Evolutionary conservation across 768 basidiomycete genomes (phyloP).

Genomic region (Lactarius psammicola): DNA sequence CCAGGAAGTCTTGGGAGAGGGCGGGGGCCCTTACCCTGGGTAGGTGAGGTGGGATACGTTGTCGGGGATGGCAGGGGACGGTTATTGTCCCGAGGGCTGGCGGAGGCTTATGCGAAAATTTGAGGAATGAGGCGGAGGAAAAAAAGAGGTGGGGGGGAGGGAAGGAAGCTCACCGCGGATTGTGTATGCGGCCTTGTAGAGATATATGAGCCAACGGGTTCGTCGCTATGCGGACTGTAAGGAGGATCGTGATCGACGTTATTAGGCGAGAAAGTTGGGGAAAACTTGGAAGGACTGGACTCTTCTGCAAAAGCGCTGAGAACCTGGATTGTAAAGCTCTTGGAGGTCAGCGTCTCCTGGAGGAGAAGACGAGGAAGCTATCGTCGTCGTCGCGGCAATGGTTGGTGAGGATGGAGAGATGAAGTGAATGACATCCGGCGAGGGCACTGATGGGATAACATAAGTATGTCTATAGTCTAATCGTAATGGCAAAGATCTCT

Average conservation of each 20-base stretch:
- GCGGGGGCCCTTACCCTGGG: slow-evolving; percentile 25
- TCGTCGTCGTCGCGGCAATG: slow-evolving; percentile 26
- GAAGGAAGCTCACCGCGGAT: slow-evolving; percentile 10
- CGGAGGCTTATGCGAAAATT: slow-evolving; percentile 1
- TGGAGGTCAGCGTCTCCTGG: slow-evolving; percentile 72
- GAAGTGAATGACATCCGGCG: not conserved
- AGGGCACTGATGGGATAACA: not conserved
- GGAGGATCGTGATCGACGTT: slow-evolving; percentile 24
- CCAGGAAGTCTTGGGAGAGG: slow-evolving; percentile 27
- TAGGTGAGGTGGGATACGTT: slow-evolving; percentile 24
- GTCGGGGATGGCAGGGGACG: slow-evolving; percentile 24
- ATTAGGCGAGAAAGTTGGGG: slow-evolving; percentile 14
- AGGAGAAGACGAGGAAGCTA: slow-evolving; percentile 17
- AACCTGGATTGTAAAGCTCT: slow-evolving; percentile 71
- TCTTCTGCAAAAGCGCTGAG: slow-evolving; percentile 65
- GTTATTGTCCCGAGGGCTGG: slow-evolving; percentile 25
- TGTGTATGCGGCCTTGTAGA: slow-evolving; percentile 9
- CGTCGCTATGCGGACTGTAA: slow-evolving; percentile 30
- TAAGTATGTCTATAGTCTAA: not conserved
- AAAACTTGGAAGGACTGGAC: slow-evolving; percentile 35
- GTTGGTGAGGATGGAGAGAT: not conserved
- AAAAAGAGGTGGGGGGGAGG: not conserved
- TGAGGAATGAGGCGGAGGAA: not conserved
- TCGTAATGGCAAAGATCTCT: slow-evolving; percentile 35
- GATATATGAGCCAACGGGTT: slow-evolving; percentile 11